phyloP scores from a whole-genome alignment of 495 filamentous ascomycete genomes.

The Achaetomiella virescens region DNA sequence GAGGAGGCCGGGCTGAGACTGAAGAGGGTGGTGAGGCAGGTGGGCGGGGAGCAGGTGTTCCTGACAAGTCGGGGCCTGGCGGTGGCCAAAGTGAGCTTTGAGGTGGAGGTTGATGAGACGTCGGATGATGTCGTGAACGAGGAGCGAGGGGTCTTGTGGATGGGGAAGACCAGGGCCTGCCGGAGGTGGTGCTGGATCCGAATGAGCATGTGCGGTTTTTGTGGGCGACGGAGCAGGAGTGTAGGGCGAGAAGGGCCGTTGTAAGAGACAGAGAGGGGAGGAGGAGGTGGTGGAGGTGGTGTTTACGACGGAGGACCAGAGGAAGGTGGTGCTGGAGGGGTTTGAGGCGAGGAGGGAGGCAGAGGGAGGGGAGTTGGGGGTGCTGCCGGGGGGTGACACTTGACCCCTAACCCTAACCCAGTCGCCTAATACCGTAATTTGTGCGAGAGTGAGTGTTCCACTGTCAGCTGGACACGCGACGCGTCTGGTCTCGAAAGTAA shows the following conservation, averaged over 20 bases:
- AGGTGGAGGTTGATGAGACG: constrained; percentile 35
- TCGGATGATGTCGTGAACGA: too few relatives aligned
- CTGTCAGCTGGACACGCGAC: constrained; percentile 21
- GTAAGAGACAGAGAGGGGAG: not conserved
- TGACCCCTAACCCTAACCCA: constrained; percentile 5
- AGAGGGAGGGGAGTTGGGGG: not conserved
- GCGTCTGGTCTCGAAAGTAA: not conserved
- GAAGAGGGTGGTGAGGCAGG: constrained; percentile 31
- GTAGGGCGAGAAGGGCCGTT: constrained; percentile 19
- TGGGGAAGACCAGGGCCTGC: not conserved
- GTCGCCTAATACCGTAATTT: not conserved
- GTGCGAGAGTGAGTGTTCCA: not conserved
- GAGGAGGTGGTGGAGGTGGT: constrained; percentile 23
- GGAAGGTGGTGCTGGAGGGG: constrained; percentile 22
- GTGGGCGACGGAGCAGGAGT: constrained; percentile 43
- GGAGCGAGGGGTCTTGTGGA: not conserved
- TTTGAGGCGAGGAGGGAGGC: constrained; percentile 25
- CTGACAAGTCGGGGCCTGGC: constrained; percentile 29
- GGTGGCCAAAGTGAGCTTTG: constrained; percentile 34
- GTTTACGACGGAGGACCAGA: constrained; percentile 30
- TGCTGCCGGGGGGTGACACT: too few relatives aligned
- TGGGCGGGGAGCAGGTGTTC: constrained; percentile 30
- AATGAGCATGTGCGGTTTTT: constrained; percentile 40
- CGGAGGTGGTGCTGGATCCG: constrained; percentile 34
- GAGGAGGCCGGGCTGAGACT: constrained; percentile 48